Conservation (phyloP, 805 yeast genomes). For the Citeromyces nyonsensis region DNA sequence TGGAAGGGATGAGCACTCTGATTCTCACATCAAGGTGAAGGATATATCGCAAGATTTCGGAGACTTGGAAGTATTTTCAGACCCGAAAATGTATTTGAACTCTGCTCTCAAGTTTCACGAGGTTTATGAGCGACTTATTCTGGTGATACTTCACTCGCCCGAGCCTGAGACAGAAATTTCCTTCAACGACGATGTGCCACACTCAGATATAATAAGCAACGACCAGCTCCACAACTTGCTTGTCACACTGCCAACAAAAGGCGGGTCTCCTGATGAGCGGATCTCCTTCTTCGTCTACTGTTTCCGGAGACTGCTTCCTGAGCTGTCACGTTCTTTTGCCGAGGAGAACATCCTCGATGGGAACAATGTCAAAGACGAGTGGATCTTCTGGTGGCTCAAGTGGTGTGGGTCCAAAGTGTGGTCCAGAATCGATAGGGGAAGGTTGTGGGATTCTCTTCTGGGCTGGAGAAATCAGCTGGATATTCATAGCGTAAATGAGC, state of each 20-base stretch:
- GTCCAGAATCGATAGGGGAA: conserved; percentile 67
- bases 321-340: conserved; percentile 54
- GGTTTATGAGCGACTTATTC: conserved; percentile 57
- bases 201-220: neutral
- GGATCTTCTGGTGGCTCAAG: conserved; percentile 93
- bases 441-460: conserved; percentile 77
- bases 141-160: conserved; percentile 66
- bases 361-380: conserved; percentile 55
- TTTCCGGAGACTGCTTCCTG: conserved; percentile 54
- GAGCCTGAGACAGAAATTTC: conserved; percentile 18
- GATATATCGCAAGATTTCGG: conserved; percentile 16
- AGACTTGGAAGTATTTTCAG: conserved; percentile 7
- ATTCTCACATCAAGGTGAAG: conserved; percentile 18
- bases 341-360: conserved; percentile 67
- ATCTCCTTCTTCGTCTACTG: conserved; percentile 53
- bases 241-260: conserved; percentile 30
- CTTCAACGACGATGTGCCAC: neutral
- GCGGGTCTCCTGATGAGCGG: conserved; percentile 53
- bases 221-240: neutral
- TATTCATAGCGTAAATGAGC: conserved; percentile 5
- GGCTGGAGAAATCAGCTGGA: conserved; percentile 48
- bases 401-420: conserved; percentile 81
- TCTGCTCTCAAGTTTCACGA: conserved; percentile 40
- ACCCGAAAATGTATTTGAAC: neutral
- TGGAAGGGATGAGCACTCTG: conserved; percentile 30